phyloP scores from a whole-genome alignment of 23 red algal genomes.

The Gracilaria vermiculophylla region DNA sequence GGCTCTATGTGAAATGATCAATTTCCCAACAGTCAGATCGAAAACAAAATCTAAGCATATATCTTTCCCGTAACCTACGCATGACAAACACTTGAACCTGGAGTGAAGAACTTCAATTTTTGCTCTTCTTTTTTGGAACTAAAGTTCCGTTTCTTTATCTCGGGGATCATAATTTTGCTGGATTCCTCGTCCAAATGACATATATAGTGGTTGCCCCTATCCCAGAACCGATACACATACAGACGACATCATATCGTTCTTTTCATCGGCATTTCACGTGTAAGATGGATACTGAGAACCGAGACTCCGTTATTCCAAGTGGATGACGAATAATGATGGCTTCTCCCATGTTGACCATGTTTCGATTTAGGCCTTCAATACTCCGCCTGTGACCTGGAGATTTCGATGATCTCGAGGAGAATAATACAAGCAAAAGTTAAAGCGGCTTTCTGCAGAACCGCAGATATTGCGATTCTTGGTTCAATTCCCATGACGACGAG shows the following conservation, averaged over 20 bases:
- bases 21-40: too few species aligned
- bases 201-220: conserved; percentile 98
- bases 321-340: conserved; percentile 98
- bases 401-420: conserved; percentile 96
- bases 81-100: too few species aligned
- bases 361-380: conserved; percentile 86
- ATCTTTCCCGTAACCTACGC: too few species aligned
- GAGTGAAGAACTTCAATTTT: too few species aligned
- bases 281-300: conserved; percentile 82
- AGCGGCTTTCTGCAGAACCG: conserved; percentile 77
- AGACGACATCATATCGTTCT: conserved; percentile 88
- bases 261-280: conserved; percentile 77
- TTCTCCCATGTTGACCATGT: conserved; percentile 97
- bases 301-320: conserved; percentile 93
- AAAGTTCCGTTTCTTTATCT: too few species aligned
- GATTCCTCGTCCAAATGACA: conserved; percentile 33
- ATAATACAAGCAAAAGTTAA: conserved; percentile 68
- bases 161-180: conserved; percentile 10
- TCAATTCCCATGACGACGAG: conserved; percentile 98
- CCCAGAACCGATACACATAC: conserved; percentile 97
- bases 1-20: too few species aligned
- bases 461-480: conserved; percentile 85
- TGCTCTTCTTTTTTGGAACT: too few species aligned
- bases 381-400: conserved; percentile 93
- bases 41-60: too few species aligned